Evolutionary conservation across 495 filamentous ascomycete species (phyloP).

Genomic region (Cercophora sp.): DNA sequence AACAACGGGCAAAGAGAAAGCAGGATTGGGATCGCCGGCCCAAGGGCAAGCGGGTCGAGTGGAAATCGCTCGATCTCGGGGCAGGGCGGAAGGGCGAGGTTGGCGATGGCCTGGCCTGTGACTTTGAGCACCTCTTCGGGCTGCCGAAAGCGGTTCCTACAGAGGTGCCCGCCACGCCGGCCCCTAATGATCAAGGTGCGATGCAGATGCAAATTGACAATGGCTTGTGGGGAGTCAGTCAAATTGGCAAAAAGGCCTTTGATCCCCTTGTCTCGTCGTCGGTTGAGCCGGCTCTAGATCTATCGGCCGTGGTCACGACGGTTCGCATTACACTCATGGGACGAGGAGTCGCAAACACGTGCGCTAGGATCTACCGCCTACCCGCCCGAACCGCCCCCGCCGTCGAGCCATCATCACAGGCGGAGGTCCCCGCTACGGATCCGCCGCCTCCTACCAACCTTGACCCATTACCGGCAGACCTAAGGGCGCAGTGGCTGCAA

Average conservation of each 20-base stretch:
- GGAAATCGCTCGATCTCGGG: conserved; percentile 70
- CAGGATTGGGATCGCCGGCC: conserved; percentile 73
- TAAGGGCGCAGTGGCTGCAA: conserved; percentile 45
- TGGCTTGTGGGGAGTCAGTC: conserved; percentile 16
- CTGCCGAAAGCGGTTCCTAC: conserved; percentile 8
- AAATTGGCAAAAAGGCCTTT: conserved; percentile 31
- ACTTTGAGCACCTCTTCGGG: conserved; percentile 66
- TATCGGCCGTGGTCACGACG: conserved; percentile 30
- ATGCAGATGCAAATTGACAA: conserved; percentile 25
- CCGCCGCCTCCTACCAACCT: conserved; percentile 15
- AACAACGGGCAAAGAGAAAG: conserved; percentile 58
- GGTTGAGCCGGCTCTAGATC: no score
- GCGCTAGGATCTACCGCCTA: conserved; percentile 48
- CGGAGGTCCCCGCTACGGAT: conserved; percentile 40
- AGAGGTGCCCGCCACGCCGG: conserved; percentile 22
- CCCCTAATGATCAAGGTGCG: conserved; percentile 8
- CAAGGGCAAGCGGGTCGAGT: conserved; percentile 76
- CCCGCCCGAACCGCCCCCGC: conserved; percentile 20
- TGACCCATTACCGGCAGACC: conserved; percentile 27
- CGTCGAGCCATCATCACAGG: conserved; percentile 26
- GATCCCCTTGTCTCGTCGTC: conserved; percentile 15
- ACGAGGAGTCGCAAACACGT: conserved; percentile 36
- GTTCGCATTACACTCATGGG: conserved; percentile 34
- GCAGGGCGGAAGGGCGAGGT: conserved; percentile 75
- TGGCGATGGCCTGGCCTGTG: conserved; percentile 80